Evolutionary conservation across 1,139 yeast genomes (phyloP).

Genomic region (Kodamaea ohmeri): DNA sequence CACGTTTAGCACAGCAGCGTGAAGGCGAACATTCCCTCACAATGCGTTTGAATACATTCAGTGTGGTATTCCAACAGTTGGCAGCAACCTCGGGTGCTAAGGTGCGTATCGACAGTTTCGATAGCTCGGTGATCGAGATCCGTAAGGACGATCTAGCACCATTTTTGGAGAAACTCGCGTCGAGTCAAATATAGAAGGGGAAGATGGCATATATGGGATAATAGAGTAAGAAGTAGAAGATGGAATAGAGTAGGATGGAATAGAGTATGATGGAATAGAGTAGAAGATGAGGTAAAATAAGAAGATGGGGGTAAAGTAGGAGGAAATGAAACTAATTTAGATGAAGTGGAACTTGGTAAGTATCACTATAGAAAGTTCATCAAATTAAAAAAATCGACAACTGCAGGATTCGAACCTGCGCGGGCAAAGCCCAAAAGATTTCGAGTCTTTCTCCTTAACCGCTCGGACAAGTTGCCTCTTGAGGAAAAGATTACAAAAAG

Average conservation of each 20-base stretch:
- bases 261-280: not conserved
- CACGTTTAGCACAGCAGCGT: conserved; percentile 32
- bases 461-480: conserved; percentile 53
- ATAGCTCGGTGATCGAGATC: conserved; percentile 88
- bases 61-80: conserved; percentile 85
- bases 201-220: not conserved
- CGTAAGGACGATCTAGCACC: conserved; percentile 84
- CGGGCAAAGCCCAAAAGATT: conserved; percentile 59
- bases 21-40: conserved; percentile 31
- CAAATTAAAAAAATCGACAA: conserved; percentile 32
- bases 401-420: conserved; percentile 62
- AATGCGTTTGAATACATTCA: conserved; percentile 68
- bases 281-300: not conserved
- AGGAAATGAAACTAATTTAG: not conserved
- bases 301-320: not conserved
- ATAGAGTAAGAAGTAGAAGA: no score
- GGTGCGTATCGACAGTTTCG: conserved; percentile 90
- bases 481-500: not conserved
- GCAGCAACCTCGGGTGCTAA: conserved; percentile 83
- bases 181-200: conserved; percentile 32
- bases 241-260: not conserved
- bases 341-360: not conserved
- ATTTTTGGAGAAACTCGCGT: conserved; percentile 71
- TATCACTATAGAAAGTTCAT: not conserved
- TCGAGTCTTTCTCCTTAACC: conserved; percentile 59